A percentile compares a stretch with the other conserved stretches of the same genome.
Conservation (phyloP, 306 rosid genomes). For the Hippophae rhamnoides region DNA sequence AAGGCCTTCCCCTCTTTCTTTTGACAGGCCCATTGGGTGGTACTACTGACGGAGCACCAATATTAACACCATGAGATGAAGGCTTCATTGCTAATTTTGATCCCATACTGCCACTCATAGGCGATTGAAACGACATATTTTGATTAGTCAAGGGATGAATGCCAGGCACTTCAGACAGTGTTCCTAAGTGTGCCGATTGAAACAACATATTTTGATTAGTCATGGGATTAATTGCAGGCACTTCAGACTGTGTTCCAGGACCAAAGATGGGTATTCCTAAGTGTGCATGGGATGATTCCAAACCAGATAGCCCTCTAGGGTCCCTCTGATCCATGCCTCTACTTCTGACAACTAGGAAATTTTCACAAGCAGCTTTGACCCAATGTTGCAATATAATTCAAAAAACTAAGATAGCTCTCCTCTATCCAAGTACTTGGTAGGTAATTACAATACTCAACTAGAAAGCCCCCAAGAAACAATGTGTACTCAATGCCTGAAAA, state of each 20-base stretch:
- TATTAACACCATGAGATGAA: constrained; percentile 56
- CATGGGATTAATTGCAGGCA: constrained; percentile 38
- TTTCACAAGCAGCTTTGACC: constrained; percentile 18
- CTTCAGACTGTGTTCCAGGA: constrained; percentile 51
- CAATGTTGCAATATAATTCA: constrained; percentile 13
- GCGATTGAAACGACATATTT: constrained; percentile 50
- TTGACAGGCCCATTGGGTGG: constrained; percentile 52
- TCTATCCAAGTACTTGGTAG: constrained; percentile 32
- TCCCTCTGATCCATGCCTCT: constrained; percentile 97
- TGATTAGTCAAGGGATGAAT: constrained; percentile 48
- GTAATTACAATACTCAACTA: constrained; percentile 19
- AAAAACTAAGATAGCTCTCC: constrained; percentile 13
- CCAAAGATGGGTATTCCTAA: constrained; percentile 49
- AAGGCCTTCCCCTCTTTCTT: constrained; percentile 89
- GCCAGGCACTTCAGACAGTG: constrained; percentile 34
- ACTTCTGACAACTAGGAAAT: constrained; percentile 24
- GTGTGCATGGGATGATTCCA: constrained; percentile 49
- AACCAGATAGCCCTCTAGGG: constrained; percentile 50
- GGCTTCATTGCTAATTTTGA: constrained; percentile 56
- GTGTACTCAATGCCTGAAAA: constrained; percentile 14
- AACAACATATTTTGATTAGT: constrained; percentile 49
- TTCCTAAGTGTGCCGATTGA: constrained; percentile 66
- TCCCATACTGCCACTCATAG: constrained; percentile 53
- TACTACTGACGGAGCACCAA: constrained; percentile 49
- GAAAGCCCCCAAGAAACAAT: constrained; percentile 14